Conservation (phyloP, 1,139 yeast species). For the Hemisphaericaspora lyxosophila region DNA sequence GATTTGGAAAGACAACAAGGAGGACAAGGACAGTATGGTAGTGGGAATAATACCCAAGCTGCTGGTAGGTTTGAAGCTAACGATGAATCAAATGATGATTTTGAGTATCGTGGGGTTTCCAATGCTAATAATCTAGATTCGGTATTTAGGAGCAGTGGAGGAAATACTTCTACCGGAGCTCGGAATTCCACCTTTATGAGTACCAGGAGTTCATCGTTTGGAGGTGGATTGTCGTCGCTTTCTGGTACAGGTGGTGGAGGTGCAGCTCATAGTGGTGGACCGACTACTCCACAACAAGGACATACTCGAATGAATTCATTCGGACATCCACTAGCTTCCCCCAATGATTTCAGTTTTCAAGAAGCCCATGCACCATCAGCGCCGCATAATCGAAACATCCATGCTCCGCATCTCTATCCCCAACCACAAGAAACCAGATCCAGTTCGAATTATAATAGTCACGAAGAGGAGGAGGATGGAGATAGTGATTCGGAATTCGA, state of each 20-base stretch:
- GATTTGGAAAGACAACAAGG: conserved; percentile 12
- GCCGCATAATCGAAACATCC: neutral
- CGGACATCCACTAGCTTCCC: conserved; percentile 17
- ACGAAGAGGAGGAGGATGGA: conserved; percentile 7
- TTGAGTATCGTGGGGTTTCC: conserved; percentile 48
- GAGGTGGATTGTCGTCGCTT: conserved; percentile 9
- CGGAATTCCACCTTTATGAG: conserved; percentile 17
- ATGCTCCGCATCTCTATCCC: conserved; percentile 1
- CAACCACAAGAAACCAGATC: conserved; percentile 7
- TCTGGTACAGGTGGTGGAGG: conserved; percentile 11
- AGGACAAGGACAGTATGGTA: conserved; percentile 12
- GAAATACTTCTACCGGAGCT: conserved; percentile 19
- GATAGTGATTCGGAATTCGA: conserved; percentile 15
- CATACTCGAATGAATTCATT: conserved; percentile 15
- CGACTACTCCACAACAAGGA: conserved; percentile 3
- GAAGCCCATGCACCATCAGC: conserved; percentile 7
- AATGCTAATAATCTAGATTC: conserved; percentile 45
- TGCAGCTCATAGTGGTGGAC: neutral
- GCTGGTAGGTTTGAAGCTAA: conserved; percentile 6
- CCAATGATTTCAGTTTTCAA: conserved; percentile 16
- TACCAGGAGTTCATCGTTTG: conserved; percentile 15
- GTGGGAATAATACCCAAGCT: conserved; percentile 9
- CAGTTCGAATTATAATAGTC: conserved; percentile 9
- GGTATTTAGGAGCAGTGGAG: conserved; percentile 24
- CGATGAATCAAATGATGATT: conserved; percentile 30